A percentile compares a stretch with the other conserved stretches of the same genome.
phyloP scores from a whole-genome alignment of 2,329 filamentous ascomycete species.

The Gaeumannomyces sp. region DNA sequence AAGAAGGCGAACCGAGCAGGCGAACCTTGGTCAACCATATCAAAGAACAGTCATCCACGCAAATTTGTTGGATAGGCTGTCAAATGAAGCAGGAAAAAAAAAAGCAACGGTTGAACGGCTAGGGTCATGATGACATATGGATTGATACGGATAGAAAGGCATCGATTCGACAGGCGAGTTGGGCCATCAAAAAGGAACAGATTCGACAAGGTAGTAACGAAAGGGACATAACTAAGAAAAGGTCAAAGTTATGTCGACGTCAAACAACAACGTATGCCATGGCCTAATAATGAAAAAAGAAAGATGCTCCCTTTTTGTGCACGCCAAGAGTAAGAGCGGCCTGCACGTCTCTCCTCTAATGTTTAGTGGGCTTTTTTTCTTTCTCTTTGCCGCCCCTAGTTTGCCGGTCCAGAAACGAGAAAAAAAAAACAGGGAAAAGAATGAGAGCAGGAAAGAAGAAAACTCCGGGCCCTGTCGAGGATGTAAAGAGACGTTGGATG shows the following conservation, averaged over 20 bases:
- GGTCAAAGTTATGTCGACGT: neutral
- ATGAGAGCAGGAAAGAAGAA: conserved; percentile 3
- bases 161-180: no score
- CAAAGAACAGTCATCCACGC: no score
- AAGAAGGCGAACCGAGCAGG: no score
- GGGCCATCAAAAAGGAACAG: no score
- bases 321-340: neutral
- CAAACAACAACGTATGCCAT: neutral
- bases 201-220: no score
- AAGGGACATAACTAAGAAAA: neutral
- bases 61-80: no score
- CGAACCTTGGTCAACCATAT: no score
- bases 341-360: conserved; percentile 1
- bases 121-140: no score
- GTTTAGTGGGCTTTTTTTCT: neutral
- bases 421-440: conserved; percentile 1
- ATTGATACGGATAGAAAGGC: no score
- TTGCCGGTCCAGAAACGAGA: conserved; percentile 3
- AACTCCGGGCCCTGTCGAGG: neutral
- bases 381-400: neutral
- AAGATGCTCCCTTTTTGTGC: conserved; percentile 1
- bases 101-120: no score
- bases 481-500: neutral
- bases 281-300: neutral
- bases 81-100: no score